Base-by-base conservation (phyloP, 2,329 filamentous ascomycete species). In the Talaromyces rugulosus region DNA sequence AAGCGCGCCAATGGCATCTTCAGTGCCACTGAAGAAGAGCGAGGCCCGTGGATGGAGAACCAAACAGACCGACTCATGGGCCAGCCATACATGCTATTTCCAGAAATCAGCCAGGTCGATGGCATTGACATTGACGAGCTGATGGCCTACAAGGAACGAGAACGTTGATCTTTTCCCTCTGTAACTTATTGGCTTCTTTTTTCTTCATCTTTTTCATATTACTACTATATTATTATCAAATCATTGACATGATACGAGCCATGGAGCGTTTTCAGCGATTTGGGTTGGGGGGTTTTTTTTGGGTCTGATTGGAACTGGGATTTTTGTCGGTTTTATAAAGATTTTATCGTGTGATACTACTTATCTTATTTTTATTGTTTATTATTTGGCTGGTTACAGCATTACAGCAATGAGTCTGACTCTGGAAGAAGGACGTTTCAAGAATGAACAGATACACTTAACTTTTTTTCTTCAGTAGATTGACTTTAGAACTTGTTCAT, bases 1-100 rank as follows among this genome's bases (percentile, higher is more conserved):
- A 89, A 90, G 75, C 86, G 94, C 34, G 92, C 93, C n/a, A 87
- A 96, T 67, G 94, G 89, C 31, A 88, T 98, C 71, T 87, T 88
- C 68, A 83, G 83, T 64, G 89, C 92, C 5, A 94, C 89, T 0
- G 87, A 90, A 0, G 91, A 94, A 68, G 93, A 97, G 82, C 93
- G 92, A 75, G 94, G 93, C 1, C 84, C 87, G 7, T 96, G 91
- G 91, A 77, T 92, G 50, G 67, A 69, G 31, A 67, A 67, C 5
- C 67, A 65, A 5, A 66, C 66, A 1, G 58, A 66, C 4, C 68
- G 75, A 18, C 63, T 77, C 4, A 75, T 77, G 62, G 74, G 74
- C 23, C 73, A 70, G 31, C 69, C 74, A 12, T 72, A 69, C 1
- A 69, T 70, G 66, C 57, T 72, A 4, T 56, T 76, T 57, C 70